phyloP scores from a whole-genome alignment of 1,139 yeast species.

The Eremothecium coryli region DNA sequence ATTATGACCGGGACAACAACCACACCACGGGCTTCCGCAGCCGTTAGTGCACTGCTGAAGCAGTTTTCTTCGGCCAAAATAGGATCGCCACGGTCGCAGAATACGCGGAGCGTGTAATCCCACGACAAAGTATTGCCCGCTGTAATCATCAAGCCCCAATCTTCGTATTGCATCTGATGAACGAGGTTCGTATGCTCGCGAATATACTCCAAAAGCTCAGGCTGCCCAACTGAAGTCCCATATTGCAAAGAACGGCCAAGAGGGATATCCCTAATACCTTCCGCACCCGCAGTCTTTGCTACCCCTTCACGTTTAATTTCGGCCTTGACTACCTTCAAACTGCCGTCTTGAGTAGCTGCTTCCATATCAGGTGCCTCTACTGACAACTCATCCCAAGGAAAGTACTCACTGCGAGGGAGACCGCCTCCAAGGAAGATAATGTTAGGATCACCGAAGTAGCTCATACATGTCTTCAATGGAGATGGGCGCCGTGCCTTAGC shows the following conservation, averaged over 20 bases:
- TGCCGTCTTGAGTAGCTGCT: background rate
- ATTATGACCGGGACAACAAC: constrained; percentile 62
- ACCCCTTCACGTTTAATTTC: constrained; percentile 34
- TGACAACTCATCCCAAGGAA: constrained; percentile 72
- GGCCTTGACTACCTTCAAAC: constrained; percentile 35
- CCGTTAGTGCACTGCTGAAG: constrained; percentile 74
- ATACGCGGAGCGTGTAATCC: constrained; percentile 77
- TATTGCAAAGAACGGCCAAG: constrained; percentile 70
- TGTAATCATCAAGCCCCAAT: constrained; percentile 55
- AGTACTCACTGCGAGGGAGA: constrained; percentile 77
- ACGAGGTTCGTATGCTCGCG: constrained; percentile 58
- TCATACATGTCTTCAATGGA: constrained; percentile 75
- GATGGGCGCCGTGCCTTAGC: constrained; percentile 70
- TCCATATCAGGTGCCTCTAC: constrained; percentile 1
- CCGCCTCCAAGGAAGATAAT: constrained; percentile 94
- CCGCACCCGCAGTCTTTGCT: constrained; percentile 30
- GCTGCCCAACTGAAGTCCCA: constrained; percentile 64
- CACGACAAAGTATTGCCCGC: constrained; percentile 84
- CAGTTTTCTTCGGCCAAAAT: constrained; percentile 73
- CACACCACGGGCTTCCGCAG: constrained; percentile 63
- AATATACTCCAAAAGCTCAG: constrained; percentile 48
- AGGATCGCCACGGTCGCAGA: constrained; percentile 65
- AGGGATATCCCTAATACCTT: constrained; percentile 41
- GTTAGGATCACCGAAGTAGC: constrained; percentile 62
- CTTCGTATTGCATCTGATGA: constrained; percentile 50